These are phyloP conservation scores for Piper longum DNA, from an alignment of 164 flowering plant species.

Conservation along the genomic window DNA sequence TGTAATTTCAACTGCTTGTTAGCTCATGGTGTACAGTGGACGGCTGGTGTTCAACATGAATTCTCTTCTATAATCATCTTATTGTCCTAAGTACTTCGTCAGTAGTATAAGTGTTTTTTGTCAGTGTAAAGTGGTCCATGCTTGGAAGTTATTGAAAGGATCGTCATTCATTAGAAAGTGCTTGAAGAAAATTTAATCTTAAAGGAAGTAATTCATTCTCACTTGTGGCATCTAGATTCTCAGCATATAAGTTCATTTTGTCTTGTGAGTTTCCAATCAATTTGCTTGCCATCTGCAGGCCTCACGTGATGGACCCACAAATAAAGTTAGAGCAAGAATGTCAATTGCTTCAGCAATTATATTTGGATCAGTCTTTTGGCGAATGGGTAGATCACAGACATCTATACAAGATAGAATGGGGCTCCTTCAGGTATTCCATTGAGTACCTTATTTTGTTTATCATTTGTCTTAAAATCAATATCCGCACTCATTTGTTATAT, in stretches of 20 bases:
- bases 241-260: neutral
- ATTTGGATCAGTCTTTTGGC: slow-evolving; percentile 99
- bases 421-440: slow-evolving; percentile 69
- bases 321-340: slow-evolving; percentile 93
- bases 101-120: neutral
- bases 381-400: slow-evolving; percentile 92
- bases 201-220: neutral
- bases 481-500: neutral
- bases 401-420: slow-evolving; percentile 99
- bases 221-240: neutral
- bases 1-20: too few species aligned
- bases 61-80: too few species aligned
- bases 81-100: neutral
- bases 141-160: neutral
- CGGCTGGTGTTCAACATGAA: neutral
- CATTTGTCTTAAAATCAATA: neutral
- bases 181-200: neutral
- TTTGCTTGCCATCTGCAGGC: slow-evolving; percentile 28
- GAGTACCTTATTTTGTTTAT: neutral
- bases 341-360: slow-evolving; percentile 93
- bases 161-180: neutral
- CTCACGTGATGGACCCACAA: slow-evolving; percentile 96
- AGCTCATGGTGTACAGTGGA: neutral
- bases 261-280: neutral
- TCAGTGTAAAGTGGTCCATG: neutral